Conservation (phyloP, 2,329 filamentous ascomycete species). For the Herpotrichia juniperi region DNA sequence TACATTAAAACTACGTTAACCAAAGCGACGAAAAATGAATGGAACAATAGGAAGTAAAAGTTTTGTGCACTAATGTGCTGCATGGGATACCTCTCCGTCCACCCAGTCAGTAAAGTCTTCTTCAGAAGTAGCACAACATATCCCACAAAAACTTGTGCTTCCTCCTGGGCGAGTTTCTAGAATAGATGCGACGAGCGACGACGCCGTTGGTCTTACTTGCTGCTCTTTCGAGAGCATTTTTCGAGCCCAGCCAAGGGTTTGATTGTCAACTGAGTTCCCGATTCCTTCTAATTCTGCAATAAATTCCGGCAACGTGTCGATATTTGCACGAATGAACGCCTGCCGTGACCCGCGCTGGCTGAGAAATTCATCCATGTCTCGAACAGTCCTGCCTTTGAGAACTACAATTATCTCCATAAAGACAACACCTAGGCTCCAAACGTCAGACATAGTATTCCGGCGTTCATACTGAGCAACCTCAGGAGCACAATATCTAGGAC, state of each 20-base stretch:
- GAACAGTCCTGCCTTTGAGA: constrained; percentile 4
- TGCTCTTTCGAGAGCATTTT: constrained; percentile 14
- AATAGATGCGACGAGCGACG: constrained; percentile 16
- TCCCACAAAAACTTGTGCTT: constrained; percentile 18
- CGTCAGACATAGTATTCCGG: constrained; percentile 18
- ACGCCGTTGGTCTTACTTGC: constrained; percentile 16
- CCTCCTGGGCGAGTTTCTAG: constrained; percentile 4
- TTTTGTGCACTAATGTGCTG: no score
- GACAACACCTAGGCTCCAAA: constrained; percentile 24
- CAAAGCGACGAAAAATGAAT: no score
- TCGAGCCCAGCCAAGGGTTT: constrained; percentile 13
- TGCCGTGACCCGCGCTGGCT: constrained; percentile 13
- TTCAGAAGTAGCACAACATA: constrained; percentile 19
- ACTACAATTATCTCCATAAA: constrained; percentile 26
- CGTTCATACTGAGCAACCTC: constrained; percentile 15
- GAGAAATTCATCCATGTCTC: constrained; percentile 13
- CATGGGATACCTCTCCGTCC: no score
- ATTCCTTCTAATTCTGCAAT: constrained; percentile 8
- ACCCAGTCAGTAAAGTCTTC: constrained; percentile 11
- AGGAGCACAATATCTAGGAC: constrained; percentile 22
- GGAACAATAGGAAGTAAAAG: no score
- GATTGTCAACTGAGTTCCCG: constrained; percentile 13
- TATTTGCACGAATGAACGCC: constrained; percentile 15
- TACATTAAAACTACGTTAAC: no score
- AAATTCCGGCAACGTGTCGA: constrained; percentile 6